Conservation (phyloP, 2,329 filamentous ascomycete species). For the Fusarium continuum region DNA sequence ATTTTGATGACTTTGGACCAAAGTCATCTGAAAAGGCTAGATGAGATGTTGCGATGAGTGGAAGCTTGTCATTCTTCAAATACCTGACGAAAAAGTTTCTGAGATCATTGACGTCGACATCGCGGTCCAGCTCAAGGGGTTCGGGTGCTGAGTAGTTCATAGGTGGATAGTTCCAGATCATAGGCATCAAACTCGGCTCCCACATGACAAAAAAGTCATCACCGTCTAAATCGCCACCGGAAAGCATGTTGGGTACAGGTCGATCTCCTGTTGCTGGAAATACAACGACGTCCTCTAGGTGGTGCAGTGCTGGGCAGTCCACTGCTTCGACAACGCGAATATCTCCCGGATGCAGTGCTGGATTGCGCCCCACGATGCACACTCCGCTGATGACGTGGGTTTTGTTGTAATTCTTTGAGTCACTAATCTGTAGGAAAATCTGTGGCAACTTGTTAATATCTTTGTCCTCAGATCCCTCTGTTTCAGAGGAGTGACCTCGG, state of each 20-base stretch:
- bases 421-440: constrained; percentile 86
- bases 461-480: constrained; percentile 52
- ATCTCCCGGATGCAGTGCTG: constrained; percentile 92
- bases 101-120: constrained; percentile 78
- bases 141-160: constrained; percentile 77
- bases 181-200: constrained; percentile 78
- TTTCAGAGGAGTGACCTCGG: constrained; percentile 71
- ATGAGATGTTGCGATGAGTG: constrained; percentile 83
- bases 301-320: constrained; percentile 74
- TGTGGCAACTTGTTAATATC: constrained; percentile 72
- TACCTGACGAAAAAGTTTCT: constrained; percentile 89
- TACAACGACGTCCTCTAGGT: constrained; percentile 86
- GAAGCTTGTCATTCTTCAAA: constrained; percentile 88
- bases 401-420: constrained; percentile 59
- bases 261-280: constrained; percentile 85
- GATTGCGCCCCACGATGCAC: constrained; percentile 89
- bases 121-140: constrained; percentile 63
- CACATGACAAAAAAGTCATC: constrained; percentile 97
- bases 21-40: constrained; percentile 76
- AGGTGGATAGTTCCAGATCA: constrained; percentile 74
- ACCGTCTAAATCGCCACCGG: constrained; percentile 93
- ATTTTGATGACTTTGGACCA: constrained; percentile 75
- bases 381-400: constrained; percentile 76
- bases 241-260: constrained; percentile 92
- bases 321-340: constrained; percentile 88